Evolutionary conservation across 2,329 filamentous ascomycete genomes (phyloP), one percentile per base, ranked within the genome.

Genomic region (Xylaria sp.): DNA sequence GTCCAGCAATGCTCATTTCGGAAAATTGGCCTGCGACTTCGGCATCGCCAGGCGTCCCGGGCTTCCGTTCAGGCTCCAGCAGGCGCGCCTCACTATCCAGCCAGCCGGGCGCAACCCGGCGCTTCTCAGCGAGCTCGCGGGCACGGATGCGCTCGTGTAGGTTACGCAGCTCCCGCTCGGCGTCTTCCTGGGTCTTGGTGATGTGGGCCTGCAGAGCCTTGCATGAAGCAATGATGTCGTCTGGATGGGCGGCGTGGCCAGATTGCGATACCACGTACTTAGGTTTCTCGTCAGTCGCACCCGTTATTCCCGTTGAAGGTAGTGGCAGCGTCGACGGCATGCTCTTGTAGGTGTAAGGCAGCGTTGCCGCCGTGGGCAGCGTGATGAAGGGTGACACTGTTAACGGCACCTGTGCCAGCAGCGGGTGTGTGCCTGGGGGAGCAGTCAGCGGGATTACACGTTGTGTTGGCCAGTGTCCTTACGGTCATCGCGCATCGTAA

Each of bases 331-430:
- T 92, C 0, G 93, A 95, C 0, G 95, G 93, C 76, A 98, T 90
- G 11, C 89, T 87, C 77, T 94, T 95, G 86, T 97, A 98, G 73
- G 93, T 97, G 83, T 98, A 98, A 27, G 96, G 95, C 7, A 99
- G 88, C 0, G 94, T 97, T 22, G 94, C 92, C 29, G 95, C 91
- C 33, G 92, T 91, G 11, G 96, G 96, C 36, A 99, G 90, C 67
- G 91, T 92, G 74, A 98, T 89, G 82, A 97, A 97, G 29, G 96
- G 96, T 2, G 95, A 97, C 50, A 98, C 94, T 56, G 94, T 96
- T 62, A 99, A 84, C 33, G 96, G 94, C 45, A 98, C 89, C 81
- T 99, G 96, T 72, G 94, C 92, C 53, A 99, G 89, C 71, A 97
- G 88, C 17, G 91, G 92, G 81, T 97, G 94, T 17, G 93, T 89